Evolutionary conservation across 2,329 filamentous ascomycete genomes (phyloP).

Genomic region (Alternaria viburni): DNA sequence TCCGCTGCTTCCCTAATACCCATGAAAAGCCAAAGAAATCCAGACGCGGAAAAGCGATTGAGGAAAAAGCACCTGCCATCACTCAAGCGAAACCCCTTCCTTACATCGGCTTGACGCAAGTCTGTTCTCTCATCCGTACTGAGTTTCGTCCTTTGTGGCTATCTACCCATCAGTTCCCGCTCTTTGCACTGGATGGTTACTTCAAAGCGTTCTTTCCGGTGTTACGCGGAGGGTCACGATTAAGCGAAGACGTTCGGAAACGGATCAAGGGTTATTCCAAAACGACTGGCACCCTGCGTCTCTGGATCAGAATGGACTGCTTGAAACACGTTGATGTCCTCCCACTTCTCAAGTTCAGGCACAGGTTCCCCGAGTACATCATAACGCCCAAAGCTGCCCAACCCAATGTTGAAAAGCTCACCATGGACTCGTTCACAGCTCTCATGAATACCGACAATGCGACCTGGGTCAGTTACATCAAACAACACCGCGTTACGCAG

Average conservation of each 20-base stretch:
- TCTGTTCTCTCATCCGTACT: conserved; percentile 25
- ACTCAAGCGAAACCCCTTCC: conserved; percentile 15
- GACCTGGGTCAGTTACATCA: neutral
- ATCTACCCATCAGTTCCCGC: conserved; percentile 23
- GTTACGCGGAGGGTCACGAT: neutral
- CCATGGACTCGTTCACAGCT: neutral
- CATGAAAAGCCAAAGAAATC: neutral
- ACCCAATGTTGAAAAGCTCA: no score
- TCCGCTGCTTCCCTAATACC: conserved; percentile 22
- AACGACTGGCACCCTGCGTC: conserved; percentile 12
- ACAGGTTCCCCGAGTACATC: conserved; percentile 21
- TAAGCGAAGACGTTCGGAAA: neutral
- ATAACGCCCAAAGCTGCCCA: neutral
- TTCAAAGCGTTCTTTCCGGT: conserved; percentile 29
- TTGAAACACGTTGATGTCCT: conserved; percentile 14
- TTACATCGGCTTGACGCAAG: conserved; percentile 29
- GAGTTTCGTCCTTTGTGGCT: conserved; percentile 38
- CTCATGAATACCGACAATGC: neutral
- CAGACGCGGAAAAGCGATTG: neutral
- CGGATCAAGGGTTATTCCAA: conserved; percentile 10
- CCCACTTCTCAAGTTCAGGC: conserved; percentile 24
- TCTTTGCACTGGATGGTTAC: conserved; percentile 22
- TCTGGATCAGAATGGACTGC: conserved; percentile 17
- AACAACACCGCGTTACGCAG: conserved; percentile 3
- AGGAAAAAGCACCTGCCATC: neutral